Base-by-base conservation (phyloP, 345 rosid species). In the Eutrema japonicum region DNA sequence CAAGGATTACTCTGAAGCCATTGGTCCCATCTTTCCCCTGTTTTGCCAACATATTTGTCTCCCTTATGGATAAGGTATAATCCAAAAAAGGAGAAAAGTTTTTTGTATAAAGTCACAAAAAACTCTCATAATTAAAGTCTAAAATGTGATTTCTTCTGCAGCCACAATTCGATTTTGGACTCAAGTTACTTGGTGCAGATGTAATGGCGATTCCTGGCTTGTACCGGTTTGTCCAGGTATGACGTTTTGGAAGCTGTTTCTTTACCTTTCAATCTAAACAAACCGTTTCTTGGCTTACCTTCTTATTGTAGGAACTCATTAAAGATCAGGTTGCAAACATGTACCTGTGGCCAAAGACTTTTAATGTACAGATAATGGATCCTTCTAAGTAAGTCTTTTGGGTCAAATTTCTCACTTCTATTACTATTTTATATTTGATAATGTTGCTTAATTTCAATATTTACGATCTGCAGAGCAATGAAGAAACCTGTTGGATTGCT, bases 121-220 rank as follows among this genome's bases (percentile, higher is more conserved):
- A 56, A 60, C 27, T 45, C 47, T 52, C 0, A 63, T 8, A 18
- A 18, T 18, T 18, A 60, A 10, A 52, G 38, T 47, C 54, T 66
- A 59, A n/a, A 41, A 26, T 57, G 40, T 29, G 57, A 7, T 43
- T 36, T 64, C 22, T 77, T 77, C 30, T 82, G 76, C 83, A 92
- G 99, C 99, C 98, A 30, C 94, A 95, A 70, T 89, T 95, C 10
- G 98, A 95, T 81, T 92, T 92, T 80, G 99, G 99, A 37, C 82
- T 95, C 13, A 95, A 87, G 83, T 76, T 95, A 70, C 81, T 92
- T 1, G 99, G 98, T 29, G 96, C 84, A 37, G 99, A 95, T 82
- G 88, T 86, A 66, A 95, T 95, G 99, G 80, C 99, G 63, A 90
- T 95, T 64, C 99, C 99, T 70, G 99, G 98, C 43, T 78, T 92